Percentiles rank a stretch among this genome's conserved stretches.
These are phyloP conservation scores for Sporothrix mexicana DNA, from an alignment of 2,329 filamentous ascomycete genomes.

Conservation along the genomic window DNA sequence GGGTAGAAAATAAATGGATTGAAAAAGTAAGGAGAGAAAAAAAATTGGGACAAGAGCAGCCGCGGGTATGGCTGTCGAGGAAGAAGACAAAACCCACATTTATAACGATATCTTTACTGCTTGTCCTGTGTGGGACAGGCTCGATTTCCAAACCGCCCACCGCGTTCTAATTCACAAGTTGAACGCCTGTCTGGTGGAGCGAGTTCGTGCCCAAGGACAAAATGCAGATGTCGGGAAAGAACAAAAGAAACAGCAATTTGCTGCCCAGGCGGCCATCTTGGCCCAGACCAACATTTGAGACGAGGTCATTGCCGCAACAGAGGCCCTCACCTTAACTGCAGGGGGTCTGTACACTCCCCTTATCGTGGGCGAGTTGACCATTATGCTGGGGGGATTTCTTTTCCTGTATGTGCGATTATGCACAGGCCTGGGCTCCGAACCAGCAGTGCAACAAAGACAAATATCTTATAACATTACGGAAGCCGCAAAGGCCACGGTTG, in stretches of 20 bases:
- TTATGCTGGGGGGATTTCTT: neutral
- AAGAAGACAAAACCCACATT: neutral
- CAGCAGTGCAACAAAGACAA: neutral
- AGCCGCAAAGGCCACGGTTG: neutral
- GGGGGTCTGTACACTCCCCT: neutral
- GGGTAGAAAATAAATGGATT: neutral
- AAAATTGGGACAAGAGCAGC: neutral
- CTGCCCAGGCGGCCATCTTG: neutral
- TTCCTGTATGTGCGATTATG: neutral
- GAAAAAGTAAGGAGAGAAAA: neutral
- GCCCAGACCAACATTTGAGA: neutral
- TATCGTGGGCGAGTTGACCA: neutral
- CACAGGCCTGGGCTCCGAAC: neutral
- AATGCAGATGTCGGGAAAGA: neutral
- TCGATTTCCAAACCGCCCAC: neutral
- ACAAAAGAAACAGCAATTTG: neutral
- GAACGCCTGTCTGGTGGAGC: neutral
- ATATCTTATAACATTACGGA: no score
- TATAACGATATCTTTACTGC: neutral
- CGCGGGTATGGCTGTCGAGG: no score
- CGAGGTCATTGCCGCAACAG: neutral
- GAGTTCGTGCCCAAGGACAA: neutral
- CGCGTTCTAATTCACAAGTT: neutral
- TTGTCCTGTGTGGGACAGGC: neutral
- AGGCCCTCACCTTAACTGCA: neutral